These are phyloP conservation scores for Nitzschia sp. DNA, from an alignment of 108 stramenopile species.

Conservation along the genomic window DNA sequence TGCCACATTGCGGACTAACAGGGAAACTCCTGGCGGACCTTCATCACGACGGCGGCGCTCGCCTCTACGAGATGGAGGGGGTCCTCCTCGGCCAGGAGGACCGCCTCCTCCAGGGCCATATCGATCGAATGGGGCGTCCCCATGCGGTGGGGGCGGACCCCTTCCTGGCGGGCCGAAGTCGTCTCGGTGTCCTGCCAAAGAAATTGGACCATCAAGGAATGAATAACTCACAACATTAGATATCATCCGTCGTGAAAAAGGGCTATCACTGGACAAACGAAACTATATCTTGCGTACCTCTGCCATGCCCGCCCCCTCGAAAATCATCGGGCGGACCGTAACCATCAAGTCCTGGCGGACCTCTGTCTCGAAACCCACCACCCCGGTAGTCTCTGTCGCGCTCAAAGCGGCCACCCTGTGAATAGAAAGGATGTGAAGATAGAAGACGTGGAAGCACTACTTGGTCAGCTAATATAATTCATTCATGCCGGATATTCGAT, in stretches of 20 bases:
- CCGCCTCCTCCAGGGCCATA: slow-evolving; percentile 18
- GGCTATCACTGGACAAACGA: too few species aligned
- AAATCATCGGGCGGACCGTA: slow-evolving; percentile 27
- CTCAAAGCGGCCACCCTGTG: slow-evolving; percentile 23
- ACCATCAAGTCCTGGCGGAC: slow-evolving; percentile 19
- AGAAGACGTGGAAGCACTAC: neutral
- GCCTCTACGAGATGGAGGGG: slow-evolving; percentile 31
- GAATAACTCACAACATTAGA: too few species aligned
- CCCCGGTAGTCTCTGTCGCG: slow-evolving; percentile 26
- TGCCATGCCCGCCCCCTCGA: slow-evolving; percentile 13
- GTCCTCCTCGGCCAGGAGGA: slow-evolving; percentile 16
- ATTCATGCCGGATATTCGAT: neutral
- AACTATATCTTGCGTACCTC: slow-evolving; percentile 8
- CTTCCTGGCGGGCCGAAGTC: slow-evolving; percentile 34
- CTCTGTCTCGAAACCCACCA: slow-evolving; percentile 18
- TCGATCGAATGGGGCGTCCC: slow-evolving; percentile 14
- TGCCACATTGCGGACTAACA: slow-evolving; percentile 81
- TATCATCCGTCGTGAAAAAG: too few species aligned
- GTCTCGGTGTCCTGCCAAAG: neutral
- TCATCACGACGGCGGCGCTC: slow-evolving; percentile 69
- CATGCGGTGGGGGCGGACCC: slow-evolving; percentile 33
- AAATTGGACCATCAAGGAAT: neutral
- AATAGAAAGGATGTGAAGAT: neutral
- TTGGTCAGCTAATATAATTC: neutral
- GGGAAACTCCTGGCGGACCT: slow-evolving; percentile 80